Base-by-base conservation (phyloP, 192 early-diverging fungal species). In the Polychytrium aggregatum region DNA sequence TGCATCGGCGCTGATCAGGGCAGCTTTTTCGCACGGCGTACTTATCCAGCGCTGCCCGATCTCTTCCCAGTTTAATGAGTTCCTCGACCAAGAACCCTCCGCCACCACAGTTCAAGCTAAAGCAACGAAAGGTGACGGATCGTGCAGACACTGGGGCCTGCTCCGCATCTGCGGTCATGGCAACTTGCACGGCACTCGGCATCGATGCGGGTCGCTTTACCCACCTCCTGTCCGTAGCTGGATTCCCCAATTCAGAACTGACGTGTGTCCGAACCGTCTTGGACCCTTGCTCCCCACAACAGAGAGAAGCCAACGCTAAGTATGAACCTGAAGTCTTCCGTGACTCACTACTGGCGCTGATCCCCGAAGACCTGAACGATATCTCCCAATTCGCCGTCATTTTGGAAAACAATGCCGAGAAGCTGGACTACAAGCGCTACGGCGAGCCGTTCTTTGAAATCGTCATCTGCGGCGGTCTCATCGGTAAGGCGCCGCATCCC, bases 401-500 rank as follows among this genome's bases (percentile, higher is more conserved):
- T 25, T 76, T 96, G 54, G 92, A 96, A 69, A 59, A 60, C 17
- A 78, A 80, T 44, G 87, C 82, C 35, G 84, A 87, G 56, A 88
- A 82, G 54, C 81, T 94, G 55, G 91, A 94, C 60, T 92, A 88
- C 72, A 87, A 87, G 65, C 84, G 88, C 57, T 97, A 97, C 85
- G 85, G 81, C 47, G 93, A 97, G 58, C 71, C 84, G 30, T 76
- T 97, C 49, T 97, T 94, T 70, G 93, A 97, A 75, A 65, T 95
- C 37, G 64, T 94, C 53, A 85, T 95, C 50, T 82, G 83, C 50
- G 93, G 93, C 48, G 91, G 90, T 55, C 76, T 94, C 41, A 73
- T 93, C 51, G 86, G 83, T 87, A 71, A 52, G 65, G 45, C 17
- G n/a, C n/a, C n/a, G n/a, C n/a, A n/a, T n/a, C n/a, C n/a, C n/a